Percentiles rank a stretch among this genome's conserved stretches.
These are phyloP conservation scores for Abelmoschus esculentus DNA, from an alignment of 345 rosid genomes.

Conservation along the genomic window DNA sequence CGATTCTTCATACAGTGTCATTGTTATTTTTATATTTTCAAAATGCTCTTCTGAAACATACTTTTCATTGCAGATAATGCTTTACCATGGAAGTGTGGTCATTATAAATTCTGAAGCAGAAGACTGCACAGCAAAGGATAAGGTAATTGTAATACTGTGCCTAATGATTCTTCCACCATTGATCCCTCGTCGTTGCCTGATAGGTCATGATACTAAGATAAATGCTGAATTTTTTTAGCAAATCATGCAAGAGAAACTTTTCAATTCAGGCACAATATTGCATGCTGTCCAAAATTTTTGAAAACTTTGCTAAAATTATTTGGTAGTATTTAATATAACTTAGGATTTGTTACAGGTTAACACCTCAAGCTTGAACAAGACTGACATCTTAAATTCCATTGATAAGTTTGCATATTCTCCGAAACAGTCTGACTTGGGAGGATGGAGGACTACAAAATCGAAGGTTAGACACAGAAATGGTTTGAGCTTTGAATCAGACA, in stretches of 20 bases:
- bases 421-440: conserved; percentile 33
- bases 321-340: not conserved
- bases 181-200: not conserved
- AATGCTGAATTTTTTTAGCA: not conserved
- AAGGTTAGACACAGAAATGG: conserved; percentile 37
- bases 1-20: not conserved
- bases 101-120: conserved; percentile 26
- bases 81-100: conserved; percentile 43
- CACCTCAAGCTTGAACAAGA: conserved; percentile 24
- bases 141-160: conserved; percentile 27
- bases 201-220: not conserved
- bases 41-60: not conserved
- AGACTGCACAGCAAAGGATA: conserved; percentile 19
- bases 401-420: conserved; percentile 56
- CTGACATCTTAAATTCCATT: conserved; percentile 34
- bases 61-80: conserved; percentile 43
- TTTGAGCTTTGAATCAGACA: not conserved
- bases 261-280: not conserved
- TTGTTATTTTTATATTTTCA: not conserved
- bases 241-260: not conserved
- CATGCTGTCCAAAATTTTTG: not conserved
- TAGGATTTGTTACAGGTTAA: conserved; percentile 26
- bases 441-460: conserved; percentile 82
- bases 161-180: not conserved
- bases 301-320: not conserved